Evolutionary conservation across 2,329 filamentous ascomycete genomes (phyloP), one percentile per base, ranked within the genome.

Genomic region (Colletotrichum aenigma): DNA sequence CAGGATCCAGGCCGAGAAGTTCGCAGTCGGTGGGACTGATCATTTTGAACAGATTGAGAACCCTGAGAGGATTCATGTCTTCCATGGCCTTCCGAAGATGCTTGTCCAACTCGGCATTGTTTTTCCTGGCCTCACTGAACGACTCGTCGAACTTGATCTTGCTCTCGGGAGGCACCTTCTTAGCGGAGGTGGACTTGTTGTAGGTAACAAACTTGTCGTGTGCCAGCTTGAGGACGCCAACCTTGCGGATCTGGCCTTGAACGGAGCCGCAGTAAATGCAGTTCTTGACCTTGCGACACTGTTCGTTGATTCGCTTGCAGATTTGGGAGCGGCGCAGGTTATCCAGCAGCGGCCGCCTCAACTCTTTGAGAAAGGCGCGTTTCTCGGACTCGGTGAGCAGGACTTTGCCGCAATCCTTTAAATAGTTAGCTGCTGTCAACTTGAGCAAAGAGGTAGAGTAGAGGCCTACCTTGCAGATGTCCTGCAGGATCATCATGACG

Each of bases 71-170:
- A 79, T 98, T 98, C 81, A 99, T 87, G 83, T 99, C 97, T 81
- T 99, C 97, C 86, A 97, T 94, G 0, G 96, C 97, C 83, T 97
- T 98, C 80, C 94, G 95, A 68, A 97, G 86, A 83, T 98, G 95
- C 81, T 97, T 97, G 64, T 98, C 96, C 78, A 98, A 86, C 76
- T 98, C 97, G 1, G 92, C 88, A 76, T 96, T 95, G 71, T 91
- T 90, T 74, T 93, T 93, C 82, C 93, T 95, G 1, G 95, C 96
- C 76, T 94, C 92, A 34, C 90, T 88, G 81, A 99, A 98, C 0
- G 96, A 98, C 77, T 92, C 91, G 79, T 98, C 96, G 79, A 98
- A 99, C 32, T 91, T 90, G 60, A 94, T 87, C 85, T 98, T 98
- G 86, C 94, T 94, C 71, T 92, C 89, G 0, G 97, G 97, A 0